These are phyloP conservation scores for Malassezia nana DNA, from an alignment of 1,284 basidiomycete species.

Conservation along the genomic window DNA sequence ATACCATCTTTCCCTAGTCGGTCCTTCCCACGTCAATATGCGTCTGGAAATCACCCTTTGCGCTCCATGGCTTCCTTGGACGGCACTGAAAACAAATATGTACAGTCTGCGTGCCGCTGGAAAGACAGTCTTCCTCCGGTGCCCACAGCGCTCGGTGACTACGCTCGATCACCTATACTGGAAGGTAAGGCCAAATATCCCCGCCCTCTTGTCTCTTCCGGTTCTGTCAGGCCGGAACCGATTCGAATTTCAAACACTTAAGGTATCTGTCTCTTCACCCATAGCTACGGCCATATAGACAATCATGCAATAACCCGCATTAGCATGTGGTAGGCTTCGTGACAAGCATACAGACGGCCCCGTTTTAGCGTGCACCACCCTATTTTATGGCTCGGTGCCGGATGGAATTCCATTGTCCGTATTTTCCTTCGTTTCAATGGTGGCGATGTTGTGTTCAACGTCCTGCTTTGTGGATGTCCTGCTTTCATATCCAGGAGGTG, in stretches of 20 bases:
- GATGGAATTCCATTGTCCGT: background rate
- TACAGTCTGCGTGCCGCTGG: no score
- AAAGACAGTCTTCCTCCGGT: background rate
- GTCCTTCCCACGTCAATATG: background rate
- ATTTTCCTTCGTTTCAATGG: background rate
- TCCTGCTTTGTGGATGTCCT: constrained; percentile 19
- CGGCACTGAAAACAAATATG: background rate
- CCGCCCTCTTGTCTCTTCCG: no score
- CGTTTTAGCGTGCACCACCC: no score
- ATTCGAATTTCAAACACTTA: no score
- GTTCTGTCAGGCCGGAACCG: no score
- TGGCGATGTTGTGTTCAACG: background rate
- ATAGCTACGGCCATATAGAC: background rate
- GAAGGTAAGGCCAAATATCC: no score
- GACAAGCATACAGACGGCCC: no score
- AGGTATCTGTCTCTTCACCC: background rate
- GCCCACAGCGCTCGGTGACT: background rate
- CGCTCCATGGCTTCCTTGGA: background rate
- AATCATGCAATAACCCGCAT: background rate
- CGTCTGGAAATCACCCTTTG: background rate
- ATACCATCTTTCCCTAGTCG: background rate
- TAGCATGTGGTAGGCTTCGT: no score
- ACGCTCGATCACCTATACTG: background rate
- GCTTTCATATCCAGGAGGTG: constrained; percentile 35
- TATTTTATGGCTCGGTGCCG: background rate